Evolutionary conservation across 176 grass and related monocot species (phyloP).

Genomic region (Aegilops bicornis): DNA sequence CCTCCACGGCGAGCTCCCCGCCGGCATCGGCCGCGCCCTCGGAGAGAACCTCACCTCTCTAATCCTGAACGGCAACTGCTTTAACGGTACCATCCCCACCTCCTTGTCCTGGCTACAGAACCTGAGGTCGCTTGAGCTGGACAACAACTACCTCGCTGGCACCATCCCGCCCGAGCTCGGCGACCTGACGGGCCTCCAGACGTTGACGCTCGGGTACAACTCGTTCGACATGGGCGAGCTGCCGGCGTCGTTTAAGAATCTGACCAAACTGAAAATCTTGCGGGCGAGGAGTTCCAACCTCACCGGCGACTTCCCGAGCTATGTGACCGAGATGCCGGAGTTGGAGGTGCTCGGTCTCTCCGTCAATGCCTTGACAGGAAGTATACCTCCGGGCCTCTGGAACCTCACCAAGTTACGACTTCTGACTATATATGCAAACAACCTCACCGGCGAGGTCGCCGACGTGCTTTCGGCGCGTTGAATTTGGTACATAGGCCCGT

Average conservation of each 20-base stretch:
- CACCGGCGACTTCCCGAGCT: slow-evolving; percentile 43
- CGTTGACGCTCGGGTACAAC: slow-evolving; percentile 27
- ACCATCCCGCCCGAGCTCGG: slow-evolving; percentile 49
- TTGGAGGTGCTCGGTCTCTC: slow-evolving; percentile 38
- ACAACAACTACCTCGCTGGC: slow-evolving; percentile 41
- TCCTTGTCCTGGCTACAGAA: slow-evolving; percentile 32
- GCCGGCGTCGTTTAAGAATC: slow-evolving; percentile 50
- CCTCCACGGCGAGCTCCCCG: slow-evolving; percentile 47
- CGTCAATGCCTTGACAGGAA: slow-evolving; percentile 30
- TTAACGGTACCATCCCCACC: slow-evolving; percentile 41
- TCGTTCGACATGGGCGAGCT: slow-evolving; percentile 19
- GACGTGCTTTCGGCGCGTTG: slow-evolving; percentile 21
- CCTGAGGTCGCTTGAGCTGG: slow-evolving; percentile 23
- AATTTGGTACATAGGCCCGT: no score
- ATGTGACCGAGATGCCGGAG: slow-evolving; percentile 18
- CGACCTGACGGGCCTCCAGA: slow-evolving; percentile 36
- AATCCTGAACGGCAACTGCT: slow-evolving; percentile 18
- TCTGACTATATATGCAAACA: slow-evolving; percentile 28
- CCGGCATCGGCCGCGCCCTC: slow-evolving; percentile 32
- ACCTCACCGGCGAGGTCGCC: slow-evolving; percentile 29
- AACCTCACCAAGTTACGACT: slow-evolving; percentile 25
- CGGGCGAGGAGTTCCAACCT: slow-evolving; percentile 12
- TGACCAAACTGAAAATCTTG: slow-evolving; percentile 24
- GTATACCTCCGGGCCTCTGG: slow-evolving; percentile 60
- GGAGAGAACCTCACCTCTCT: slow-evolving; percentile 35